phyloP scores from a whole-genome alignment of 2,329 filamentous ascomycete genomes.

The Colletotrichum cordylinicola region DNA sequence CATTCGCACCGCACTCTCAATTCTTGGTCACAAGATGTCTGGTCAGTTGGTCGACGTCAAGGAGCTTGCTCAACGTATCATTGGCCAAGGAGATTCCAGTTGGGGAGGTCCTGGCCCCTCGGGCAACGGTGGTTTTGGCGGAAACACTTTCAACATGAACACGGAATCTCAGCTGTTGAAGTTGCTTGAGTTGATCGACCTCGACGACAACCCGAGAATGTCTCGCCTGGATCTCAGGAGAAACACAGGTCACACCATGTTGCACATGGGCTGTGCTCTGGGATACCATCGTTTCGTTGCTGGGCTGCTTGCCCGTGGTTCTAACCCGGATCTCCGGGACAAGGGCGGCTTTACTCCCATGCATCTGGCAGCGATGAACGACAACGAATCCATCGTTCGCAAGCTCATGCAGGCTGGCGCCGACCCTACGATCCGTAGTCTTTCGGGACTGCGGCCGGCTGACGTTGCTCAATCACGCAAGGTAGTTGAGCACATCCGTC shows the following conservation, averaged over 20 bases:
- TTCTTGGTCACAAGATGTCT: conserved; percentile 69
- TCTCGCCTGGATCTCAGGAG: conserved; percentile 70
- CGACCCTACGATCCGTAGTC: conserved; percentile 72
- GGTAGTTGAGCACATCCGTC: conserved; percentile 68
- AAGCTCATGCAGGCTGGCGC: conserved; percentile 77
- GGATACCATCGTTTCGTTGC: conserved; percentile 79
- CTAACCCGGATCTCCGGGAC: conserved; percentile 76
- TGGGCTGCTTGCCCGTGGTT: conserved; percentile 78
- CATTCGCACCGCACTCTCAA: conserved; percentile 70
- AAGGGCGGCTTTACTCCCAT: conserved; percentile 82
- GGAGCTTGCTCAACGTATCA: conserved; percentile 66
- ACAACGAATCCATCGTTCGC: conserved; percentile 77
- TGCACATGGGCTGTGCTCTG: conserved; percentile 79
- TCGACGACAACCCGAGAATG: conserved; percentile 74
- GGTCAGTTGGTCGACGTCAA: conserved; percentile 66
- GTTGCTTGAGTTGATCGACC: conserved; percentile 79
- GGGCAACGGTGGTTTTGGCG: conserved; percentile 44
- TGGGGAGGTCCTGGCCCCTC: conserved; percentile 48
- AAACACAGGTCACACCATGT: conserved; percentile 77
- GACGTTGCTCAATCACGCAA: conserved; percentile 73
- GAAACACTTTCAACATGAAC: conserved; percentile 49
- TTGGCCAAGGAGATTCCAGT: conserved; percentile 51
- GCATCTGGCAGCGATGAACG: conserved; percentile 80
- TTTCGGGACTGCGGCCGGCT: conserved; percentile 72
- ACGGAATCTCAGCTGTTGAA: conserved; percentile 72